Evolutionary conservation across 768 basidiomycete genomes (phyloP).

Genomic region (Phylloporus arenicola): DNA sequence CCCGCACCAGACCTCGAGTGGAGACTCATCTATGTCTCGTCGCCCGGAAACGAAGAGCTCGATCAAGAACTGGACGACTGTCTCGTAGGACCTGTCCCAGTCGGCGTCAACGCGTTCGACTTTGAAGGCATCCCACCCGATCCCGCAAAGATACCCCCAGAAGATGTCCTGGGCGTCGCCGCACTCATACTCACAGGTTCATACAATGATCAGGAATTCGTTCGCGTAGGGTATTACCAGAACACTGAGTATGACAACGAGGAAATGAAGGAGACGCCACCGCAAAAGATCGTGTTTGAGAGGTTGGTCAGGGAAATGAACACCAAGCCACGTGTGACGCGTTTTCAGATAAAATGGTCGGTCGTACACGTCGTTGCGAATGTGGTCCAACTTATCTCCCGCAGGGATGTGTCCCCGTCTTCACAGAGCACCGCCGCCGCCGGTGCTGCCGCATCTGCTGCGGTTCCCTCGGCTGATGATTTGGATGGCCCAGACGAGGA

Average conservation of each 20-base stretch:
- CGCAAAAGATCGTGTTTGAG: conserved; percentile 67
- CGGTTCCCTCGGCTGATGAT: conserved; percentile 69
- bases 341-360: conserved; percentile 85
- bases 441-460: conserved; percentile 66
- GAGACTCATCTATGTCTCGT: conserved; percentile 95
- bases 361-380: conserved; percentile 19
- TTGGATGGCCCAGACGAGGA: conserved; percentile 42
- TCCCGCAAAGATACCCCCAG: conserved; percentile 75
- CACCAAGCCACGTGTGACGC: conserved; percentile 88
- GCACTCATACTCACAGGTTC: conserved; percentile 96
- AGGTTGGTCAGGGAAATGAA: conserved; percentile 82
- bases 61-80: conserved; percentile 98
- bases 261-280: conserved; percentile 76
- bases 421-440: conserved; percentile 40
- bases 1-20: conserved; percentile 81
- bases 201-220: conserved; percentile 96
- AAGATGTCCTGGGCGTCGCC: conserved; percentile 93
- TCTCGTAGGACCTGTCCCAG: conserved; percentile 93
- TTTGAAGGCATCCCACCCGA: conserved; percentile 87
- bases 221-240: conserved; percentile 99
- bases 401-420: conserved; percentile 62
- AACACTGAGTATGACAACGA: conserved; percentile 98
- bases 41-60: conserved; percentile 82
- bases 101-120: conserved; percentile 96
- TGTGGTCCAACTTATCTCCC: neutral